These are phyloP conservation scores for Stellera chamaejasme DNA, from an alignment of 345 rosid genomes.

Conservation along the genomic window DNA sequence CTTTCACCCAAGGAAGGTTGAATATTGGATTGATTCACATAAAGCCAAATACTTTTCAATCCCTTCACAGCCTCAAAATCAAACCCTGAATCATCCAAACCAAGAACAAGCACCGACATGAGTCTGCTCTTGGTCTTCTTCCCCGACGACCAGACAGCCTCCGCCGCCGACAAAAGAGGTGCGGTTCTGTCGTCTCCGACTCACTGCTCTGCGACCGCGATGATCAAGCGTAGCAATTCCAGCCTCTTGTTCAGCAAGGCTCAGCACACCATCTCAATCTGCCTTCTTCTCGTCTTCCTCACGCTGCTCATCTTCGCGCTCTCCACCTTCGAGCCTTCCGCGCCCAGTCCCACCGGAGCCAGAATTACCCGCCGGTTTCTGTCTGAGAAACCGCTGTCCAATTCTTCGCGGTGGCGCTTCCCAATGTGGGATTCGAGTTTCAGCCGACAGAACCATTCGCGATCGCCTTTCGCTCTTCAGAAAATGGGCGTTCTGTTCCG, in stretches of 20 bases:
- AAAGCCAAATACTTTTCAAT: constrained; percentile 16
- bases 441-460: neutral
- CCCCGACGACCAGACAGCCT: constrained; percentile 31
- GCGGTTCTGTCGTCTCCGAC: constrained; percentile 10
- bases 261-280: constrained; percentile 77
- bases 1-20: neutral
- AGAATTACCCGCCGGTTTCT: constrained; percentile 17
- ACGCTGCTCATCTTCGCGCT: constrained; percentile 80
- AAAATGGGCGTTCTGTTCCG: constrained; percentile 55
- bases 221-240: constrained; percentile 34
- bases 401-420: neutral
- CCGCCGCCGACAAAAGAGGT: neutral
- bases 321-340: constrained; percentile 75
- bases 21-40: neutral
- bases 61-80: constrained; percentile 3
- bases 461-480: constrained; percentile 38
- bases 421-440: constrained; percentile 5
- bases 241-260: constrained; percentile 50
- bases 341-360: constrained; percentile 7
- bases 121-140: constrained; percentile 76
- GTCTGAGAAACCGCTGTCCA: constrained; percentile 1
- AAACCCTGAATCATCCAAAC: neutral
- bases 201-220: constrained; percentile 2
- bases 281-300: constrained; percentile 53
- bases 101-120: constrained; percentile 29